phyloP scores from a whole-genome alignment of 1,284 basidiomycete genomes.

The Rhodotorula sp. region DNA sequence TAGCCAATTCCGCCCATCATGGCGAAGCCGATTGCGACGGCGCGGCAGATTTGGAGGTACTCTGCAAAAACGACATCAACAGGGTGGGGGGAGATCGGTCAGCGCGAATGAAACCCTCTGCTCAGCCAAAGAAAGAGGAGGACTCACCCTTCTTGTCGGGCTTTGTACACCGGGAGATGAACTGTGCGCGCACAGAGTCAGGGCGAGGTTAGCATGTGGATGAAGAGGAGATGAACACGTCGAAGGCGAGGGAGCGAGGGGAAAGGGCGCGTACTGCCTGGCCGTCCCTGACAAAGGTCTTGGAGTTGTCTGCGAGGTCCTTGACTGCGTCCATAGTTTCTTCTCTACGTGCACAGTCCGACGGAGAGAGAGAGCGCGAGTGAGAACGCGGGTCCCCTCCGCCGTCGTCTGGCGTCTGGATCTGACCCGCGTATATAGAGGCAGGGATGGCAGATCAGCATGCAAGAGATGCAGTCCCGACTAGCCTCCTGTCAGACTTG shows the following conservation, averaged over 20 bases:
- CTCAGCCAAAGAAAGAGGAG: background rate
- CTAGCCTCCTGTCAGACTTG: constrained; percentile 52
- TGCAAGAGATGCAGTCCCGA: background rate
- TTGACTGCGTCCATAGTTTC: constrained; percentile 66
- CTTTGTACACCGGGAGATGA: constrained; percentile 96
- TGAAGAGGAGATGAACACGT: background rate
- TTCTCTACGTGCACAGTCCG: background rate
- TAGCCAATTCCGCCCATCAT: constrained; percentile 85
- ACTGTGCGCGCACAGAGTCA: constrained; percentile 57
- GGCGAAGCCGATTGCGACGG: constrained; percentile 89
- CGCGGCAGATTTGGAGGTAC: constrained; percentile 86
- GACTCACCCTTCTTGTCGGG: constrained; percentile 85
- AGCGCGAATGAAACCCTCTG: background rate
- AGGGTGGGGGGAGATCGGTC: background rate
- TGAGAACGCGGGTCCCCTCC: background rate
- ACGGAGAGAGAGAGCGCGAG: background rate
- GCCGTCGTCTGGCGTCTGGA: background rate
- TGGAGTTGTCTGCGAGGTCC: constrained; percentile 87
- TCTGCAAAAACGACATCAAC: constrained; percentile 57
- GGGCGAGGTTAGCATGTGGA: too few relatives aligned
- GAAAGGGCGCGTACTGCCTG: constrained; percentile 66
- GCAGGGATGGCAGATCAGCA: background rate
- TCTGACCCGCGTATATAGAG: background rate
- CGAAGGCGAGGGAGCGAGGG: background rate
- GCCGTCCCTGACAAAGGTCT: constrained; percentile 88